A percentile compares a stretch with the other conserved stretches of the same genome.
phyloP scores from a whole-genome alignment of 139 green algal genomes.

The Haematococcus sp. region DNA sequence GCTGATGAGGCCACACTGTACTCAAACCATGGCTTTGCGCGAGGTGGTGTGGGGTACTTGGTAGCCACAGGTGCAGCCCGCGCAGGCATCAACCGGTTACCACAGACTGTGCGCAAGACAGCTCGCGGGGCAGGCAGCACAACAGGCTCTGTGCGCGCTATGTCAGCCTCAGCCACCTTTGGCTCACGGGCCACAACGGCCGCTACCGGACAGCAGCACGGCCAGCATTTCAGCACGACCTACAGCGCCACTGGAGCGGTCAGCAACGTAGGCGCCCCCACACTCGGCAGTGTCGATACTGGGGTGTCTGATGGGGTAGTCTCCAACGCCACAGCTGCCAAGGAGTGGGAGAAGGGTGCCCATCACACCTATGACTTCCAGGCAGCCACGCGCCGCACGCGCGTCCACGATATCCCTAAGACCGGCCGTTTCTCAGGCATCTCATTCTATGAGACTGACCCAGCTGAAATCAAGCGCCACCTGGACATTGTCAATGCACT shows the following conservation, averaged over 20 bases:
- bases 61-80: slow-evolving; percentile 12
- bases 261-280: too few relatives aligned
- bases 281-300: too few relatives aligned
- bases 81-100: not conserved
- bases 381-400: slow-evolving; percentile 3
- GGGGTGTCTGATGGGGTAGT: too few relatives aligned
- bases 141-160: too few relatives aligned
- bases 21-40: slow-evolving; percentile 12
- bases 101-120: not conserved
- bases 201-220: too few relatives aligned
- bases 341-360: slow-evolving; percentile 15
- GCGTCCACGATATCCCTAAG: slow-evolving; percentile 17
- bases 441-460: slow-evolving; percentile 36
- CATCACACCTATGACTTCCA: slow-evolving; percentile 16
- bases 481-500: slow-evolving; percentile 21
- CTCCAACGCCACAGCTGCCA: not conserved
- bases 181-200: too few relatives aligned
- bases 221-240: too few relatives aligned
- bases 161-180: not conserved
- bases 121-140: not conserved
- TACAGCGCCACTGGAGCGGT: too few relatives aligned
- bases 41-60: slow-evolving; percentile 10
- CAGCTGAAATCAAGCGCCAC: slow-evolving; percentile 24
- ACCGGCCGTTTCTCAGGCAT: slow-evolving; percentile 13
- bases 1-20: slow-evolving; percentile 1